Base-by-base conservation (phyloP, 805 yeast genomes). In the Hanseniaspora clermontiae region DNA sequence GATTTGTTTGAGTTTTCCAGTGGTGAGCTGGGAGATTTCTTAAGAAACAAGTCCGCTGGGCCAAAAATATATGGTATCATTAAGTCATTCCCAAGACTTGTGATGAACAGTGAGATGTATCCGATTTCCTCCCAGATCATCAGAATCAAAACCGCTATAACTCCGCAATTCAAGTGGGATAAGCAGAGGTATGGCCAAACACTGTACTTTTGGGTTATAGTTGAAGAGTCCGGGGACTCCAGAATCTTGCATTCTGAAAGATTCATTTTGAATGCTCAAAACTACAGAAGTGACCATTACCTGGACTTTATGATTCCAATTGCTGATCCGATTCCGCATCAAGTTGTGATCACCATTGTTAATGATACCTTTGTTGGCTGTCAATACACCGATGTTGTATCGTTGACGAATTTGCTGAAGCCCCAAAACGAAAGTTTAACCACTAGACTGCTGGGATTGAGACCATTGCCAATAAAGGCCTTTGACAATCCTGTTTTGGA, bases 251-350 rank as follows among this genome's bases (percentile, higher is more conserved):
- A 93, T 65, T 83, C 82, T 58, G 96, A 93, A 60, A 87, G 82
- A 65, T 77, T 89, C 60, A 78, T 89, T 27, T 66, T 93, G 50
- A 80, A 79, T 59, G 79, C 75, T 59, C 78, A 75, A 49, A 82
- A 80, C 59, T 65, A 81, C 65, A 71, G 71, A 5, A 70, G 72
- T 15, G 67, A 72, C 0, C 95, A 87, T 66, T 87, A 81, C 62
- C 72, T 90, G 73, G 96, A 91, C 63, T 88, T 91, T 63, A 88
- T 95, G 83, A 85, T 93, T 45, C 98, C 98, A 0, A 69, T 90
- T 55, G 73, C 84, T 2, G 95, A 87, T 63, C 96, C 96, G 1
- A 69, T 83, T n/a, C 97, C 97, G 0, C 82, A 91, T 0, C 97
- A 93, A 66, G 77, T 93, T 36, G 79, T 87, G 7, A 81, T 91